Percentiles rank a stretch among this genome's conserved stretches.
Conservation (phyloP, 2,329 filamentous ascomycete genomes). For the Penicillium sp. region DNA sequence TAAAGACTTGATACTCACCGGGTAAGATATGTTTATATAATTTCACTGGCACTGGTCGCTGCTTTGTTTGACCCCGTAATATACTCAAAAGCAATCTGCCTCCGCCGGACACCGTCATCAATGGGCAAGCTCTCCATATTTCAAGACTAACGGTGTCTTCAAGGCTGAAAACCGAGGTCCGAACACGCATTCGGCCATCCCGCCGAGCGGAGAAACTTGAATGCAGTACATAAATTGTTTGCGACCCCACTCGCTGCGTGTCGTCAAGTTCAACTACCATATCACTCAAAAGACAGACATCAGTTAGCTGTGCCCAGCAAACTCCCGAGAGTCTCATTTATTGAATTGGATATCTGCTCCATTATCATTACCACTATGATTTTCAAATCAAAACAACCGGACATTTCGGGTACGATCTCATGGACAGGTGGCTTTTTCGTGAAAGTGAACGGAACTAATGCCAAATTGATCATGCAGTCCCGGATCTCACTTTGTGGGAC, state of each 20-base stretch:
- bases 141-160: too few species aligned
- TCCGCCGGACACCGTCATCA: too few species aligned
- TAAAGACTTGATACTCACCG: too few species aligned
- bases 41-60: too few species aligned
- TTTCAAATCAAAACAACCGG: constrained; percentile 12
- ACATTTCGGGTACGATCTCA: constrained; percentile 5
- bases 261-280: background rate
- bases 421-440: background rate
- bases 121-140: too few species aligned
- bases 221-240: background rate
- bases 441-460: background rate
- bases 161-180: background rate
- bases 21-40: too few species aligned
- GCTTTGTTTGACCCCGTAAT: too few species aligned
- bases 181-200: background rate
- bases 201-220: background rate
- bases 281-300: too few species aligned
- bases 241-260: background rate
- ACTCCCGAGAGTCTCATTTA: too few species aligned
- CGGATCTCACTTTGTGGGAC: constrained; percentile 14
- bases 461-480: constrained; percentile 8
- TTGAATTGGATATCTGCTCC: too few species aligned
- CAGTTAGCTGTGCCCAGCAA: too few species aligned
- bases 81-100: too few species aligned
- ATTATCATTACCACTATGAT: constrained; percentile 17